phyloP scores from a whole-genome alignment of 2,329 filamentous ascomycete genomes.

The Xylariaceae sp. region DNA sequence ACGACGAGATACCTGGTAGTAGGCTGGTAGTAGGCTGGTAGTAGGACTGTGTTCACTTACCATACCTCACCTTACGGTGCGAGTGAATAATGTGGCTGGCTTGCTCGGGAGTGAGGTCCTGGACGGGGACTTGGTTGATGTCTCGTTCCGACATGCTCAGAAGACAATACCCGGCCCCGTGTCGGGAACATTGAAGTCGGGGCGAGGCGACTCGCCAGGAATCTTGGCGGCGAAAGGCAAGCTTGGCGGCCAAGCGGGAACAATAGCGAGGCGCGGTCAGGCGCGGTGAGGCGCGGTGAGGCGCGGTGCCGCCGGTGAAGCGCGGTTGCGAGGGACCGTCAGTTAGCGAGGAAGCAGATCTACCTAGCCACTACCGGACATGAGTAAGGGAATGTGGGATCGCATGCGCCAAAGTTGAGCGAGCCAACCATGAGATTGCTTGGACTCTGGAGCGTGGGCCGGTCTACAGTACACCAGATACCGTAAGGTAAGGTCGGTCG shows the following conservation, averaged over 20 bases:
- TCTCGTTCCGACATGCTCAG: conserved; percentile 30
- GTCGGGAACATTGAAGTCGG: conserved; percentile 6
- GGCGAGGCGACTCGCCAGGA: not conserved
- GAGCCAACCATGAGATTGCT: no score
- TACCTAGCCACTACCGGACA: not conserved
- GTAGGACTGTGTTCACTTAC: conserved; percentile 38
- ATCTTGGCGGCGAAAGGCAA: conserved; percentile 5
- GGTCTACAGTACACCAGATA: no score
- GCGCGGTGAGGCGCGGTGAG: not conserved
- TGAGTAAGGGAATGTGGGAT: not conserved
- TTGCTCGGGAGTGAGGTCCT: conserved; percentile 59
- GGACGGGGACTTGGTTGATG: conserved; percentile 39
- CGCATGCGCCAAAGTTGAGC: not conserved
- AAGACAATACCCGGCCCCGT: conserved; percentile 13
- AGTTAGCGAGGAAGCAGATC: not conserved
- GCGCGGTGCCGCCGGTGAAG: not conserved
- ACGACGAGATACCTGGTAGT: no score
- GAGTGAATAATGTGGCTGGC: conserved; percentile 64
- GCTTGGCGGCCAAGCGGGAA: conserved; percentile 1
- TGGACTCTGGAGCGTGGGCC: no score
- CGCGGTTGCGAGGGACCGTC: not conserved
- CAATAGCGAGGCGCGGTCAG: not conserved
- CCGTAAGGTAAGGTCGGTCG: no score
- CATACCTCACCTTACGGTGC: conserved; percentile 63
- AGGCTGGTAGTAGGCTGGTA: no score